Evolutionary conservation across 108 stramenopile genomes (phyloP), one percentile per base, ranked within the genome.

Genomic region (Fragilariopsis cylindrus): DNA sequence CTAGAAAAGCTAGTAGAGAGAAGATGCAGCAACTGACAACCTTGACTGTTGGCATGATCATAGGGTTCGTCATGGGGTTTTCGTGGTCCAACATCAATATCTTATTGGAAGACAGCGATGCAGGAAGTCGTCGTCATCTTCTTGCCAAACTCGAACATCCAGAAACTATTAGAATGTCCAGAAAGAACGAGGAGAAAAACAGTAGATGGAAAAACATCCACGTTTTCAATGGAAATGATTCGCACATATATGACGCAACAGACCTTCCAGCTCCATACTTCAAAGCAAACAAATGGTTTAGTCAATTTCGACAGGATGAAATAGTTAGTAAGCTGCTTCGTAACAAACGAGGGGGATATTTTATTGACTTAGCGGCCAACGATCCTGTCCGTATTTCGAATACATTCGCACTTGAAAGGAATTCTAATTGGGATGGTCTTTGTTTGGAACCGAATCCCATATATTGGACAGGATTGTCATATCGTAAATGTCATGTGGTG

Each of bases 301-400:
- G 77, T 18, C 86, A 87, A 68, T 76, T 54, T 19, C 72, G 69
- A 50, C 86, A 87, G 75, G 86, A 87, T 60, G 72, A 81, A 53
- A 65, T 84, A 47, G 75, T 87, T n/a, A 60, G 45, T 11, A 47
- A 52, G 41, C 55, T 81, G 54, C 63, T 84, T 12, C 46, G 60
- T 4, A 70, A 57, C 6, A 78, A 87, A 74, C 45, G 64, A 58
- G 63, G 74, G 3, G 86, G 86, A 18, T 89, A 60, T 67, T 89
- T 89, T 66, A 53, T 89, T 3, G 88, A 89, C 71, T 60, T 89
- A 42, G 88, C 88, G 7, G 76, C 85, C 60, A 89, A 89, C 64
- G 84, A 89, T 53, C 79, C 88, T 42, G 3, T 75, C 5, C 50
- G 57, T 12, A 65, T 80, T 11, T 79, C 74, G 52, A 90, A 90